Base-by-base conservation (phyloP, 192 early-diverging fungal species). In the Martensiomyces pterosporus region DNA sequence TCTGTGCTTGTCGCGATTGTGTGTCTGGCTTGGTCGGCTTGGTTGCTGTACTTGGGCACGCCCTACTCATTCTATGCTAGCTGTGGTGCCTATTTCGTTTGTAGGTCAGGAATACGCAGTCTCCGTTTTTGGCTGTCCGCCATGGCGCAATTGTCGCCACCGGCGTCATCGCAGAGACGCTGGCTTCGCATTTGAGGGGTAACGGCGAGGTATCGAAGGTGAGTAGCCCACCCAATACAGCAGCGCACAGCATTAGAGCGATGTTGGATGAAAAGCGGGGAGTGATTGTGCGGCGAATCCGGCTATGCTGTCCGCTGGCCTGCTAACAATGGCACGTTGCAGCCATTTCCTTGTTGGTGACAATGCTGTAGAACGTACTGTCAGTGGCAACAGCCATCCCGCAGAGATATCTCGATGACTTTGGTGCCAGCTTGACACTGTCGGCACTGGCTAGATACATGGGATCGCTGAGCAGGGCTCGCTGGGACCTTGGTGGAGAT, bases 341-440 rank as follows among this genome's bases (percentile, higher is more conserved):
- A n/a, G n/a, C n/a, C n/a, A n/a, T n/a, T n/a, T n/a, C n/a, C n/a
- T n/a, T n/a, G n/a, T n/a, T n/a, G n/a, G n/a, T n/a, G n/a, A n/a
- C n/a, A n/a, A n/a, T n/a, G n/a, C n/a, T 56, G 37, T 64, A 68
- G 73, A 18, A 47, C 43, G 33, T 70, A 9, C 15, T 60, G 24
- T 51, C 54, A 2, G 59, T 63, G 25, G 47, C 57, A 19, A 41
- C 19, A 12, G 45, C 32, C n/a, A 51, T 71, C 7, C 60, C 75
- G 19, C 23, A 23, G 24, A 43, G 53, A 13, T 74, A 74, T 27
- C 60, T 77, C 2, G 77, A 83, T 13, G 73, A 81, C 16, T 83
- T 83, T 67, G 82, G 82, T 6, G 58, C 78, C 26, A 55, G 75
- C 23, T 47, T 80, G 57, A 82, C 78, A 6, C 66, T 77, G 10